phyloP scores from a whole-genome alignment of 2,329 filamentous ascomycete species.

The Pseudocercospora pini-densiflorae region DNA sequence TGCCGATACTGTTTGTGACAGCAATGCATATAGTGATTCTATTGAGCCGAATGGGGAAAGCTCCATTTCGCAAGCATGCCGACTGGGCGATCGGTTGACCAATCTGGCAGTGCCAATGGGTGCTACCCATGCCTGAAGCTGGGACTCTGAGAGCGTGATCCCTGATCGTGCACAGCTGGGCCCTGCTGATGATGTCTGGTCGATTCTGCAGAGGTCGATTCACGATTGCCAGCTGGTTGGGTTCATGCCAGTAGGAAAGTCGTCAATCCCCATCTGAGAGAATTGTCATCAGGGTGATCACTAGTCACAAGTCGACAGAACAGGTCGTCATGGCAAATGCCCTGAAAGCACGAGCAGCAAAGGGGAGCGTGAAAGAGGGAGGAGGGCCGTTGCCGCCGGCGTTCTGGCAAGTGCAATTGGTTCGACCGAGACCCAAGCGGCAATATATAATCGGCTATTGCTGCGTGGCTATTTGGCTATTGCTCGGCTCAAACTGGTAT shows the following conservation, averaged over 20 bases:
- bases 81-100: neutral
- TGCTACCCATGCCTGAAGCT: neutral
- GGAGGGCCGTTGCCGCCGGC: neutral
- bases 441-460: too few relatives aligned
- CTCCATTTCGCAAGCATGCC: slow-evolving; percentile 7
- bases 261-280: neutral
- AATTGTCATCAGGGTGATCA: neutral
- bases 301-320: neutral
- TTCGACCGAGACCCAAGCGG: neutral
- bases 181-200: neutral
- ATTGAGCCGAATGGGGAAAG: neutral
- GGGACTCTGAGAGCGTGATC: neutral
- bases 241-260: neutral
- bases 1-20: neutral
- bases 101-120: slow-evolving; percentile 7
- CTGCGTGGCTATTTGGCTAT: too few relatives aligned
- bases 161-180: neutral
- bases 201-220: neutral
- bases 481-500: too few relatives aligned
- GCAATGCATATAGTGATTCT: neutral
- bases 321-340: neutral
- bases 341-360: neutral
- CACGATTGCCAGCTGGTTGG: neutral
- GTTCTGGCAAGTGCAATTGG: neutral
- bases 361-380: neutral